A percentile compares a stretch with the other conserved stretches of the same genome.
These are phyloP conservation scores for Lophiostoma macrostomum DNA, from an alignment of 495 filamentous ascomycete species.

Conservation along the genomic window DNA sequence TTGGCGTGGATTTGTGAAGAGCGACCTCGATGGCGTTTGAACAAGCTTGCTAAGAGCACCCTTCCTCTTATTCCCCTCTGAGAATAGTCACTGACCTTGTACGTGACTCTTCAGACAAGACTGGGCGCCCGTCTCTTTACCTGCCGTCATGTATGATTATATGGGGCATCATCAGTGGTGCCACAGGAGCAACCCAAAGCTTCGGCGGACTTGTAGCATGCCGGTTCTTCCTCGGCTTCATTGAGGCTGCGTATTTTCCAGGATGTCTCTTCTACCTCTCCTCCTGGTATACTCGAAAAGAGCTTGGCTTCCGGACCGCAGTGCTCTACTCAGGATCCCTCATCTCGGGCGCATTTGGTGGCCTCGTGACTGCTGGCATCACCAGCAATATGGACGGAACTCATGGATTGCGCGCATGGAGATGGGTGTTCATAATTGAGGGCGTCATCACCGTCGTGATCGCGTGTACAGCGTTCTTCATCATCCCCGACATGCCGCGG, in stretches of 20 bases:
- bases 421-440: conserved; percentile 71
- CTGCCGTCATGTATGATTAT: conserved; percentile 47
- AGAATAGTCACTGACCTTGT: too few relatives aligned
- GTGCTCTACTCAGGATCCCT: conserved; percentile 46
- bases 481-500: conserved; percentile 76
- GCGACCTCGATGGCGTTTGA: too few relatives aligned
- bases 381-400: conserved; percentile 35
- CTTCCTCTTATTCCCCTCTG: conserved; percentile 58
- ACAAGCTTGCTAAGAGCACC: too few relatives aligned
- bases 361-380: conserved; percentile 43
- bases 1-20: too few relatives aligned
- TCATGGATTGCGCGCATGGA: conserved; percentile 52
- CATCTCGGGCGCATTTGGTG: conserved; percentile 42
- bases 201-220: conserved; percentile 55
- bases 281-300: conserved; percentile 59
- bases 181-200: conserved; percentile 50
- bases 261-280: conserved; percentile 47
- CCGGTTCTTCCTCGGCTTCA: conserved; percentile 47
- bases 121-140: conserved; percentile 41
- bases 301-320: conserved; percentile 57
- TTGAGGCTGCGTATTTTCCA: conserved; percentile 39
- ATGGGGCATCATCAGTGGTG: conserved; percentile 51
- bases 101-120: too few relatives aligned
- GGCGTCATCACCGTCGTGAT: conserved; percentile 57
- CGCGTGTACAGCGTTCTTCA: conserved; percentile 53